Evolutionary conservation across 2,329 filamentous ascomycete species (phyloP), one percentile per base, ranked within the genome.

Genomic region (Apiospora pterosperma): DNA sequence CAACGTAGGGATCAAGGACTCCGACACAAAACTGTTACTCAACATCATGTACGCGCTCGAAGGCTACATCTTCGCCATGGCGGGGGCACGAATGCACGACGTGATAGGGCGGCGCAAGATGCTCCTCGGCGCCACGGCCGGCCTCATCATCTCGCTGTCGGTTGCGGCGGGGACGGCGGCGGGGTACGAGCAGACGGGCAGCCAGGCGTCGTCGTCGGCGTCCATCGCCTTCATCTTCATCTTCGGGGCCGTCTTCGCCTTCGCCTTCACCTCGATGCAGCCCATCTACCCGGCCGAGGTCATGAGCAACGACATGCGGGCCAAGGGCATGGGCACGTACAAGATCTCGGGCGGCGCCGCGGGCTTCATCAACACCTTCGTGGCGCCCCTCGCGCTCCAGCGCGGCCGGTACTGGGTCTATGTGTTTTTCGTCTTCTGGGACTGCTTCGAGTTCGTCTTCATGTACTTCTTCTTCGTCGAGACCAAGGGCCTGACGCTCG

Each of bases 401-500:
- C 67, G 36, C 14, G n/a, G 48, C 6, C 19, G 39, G 11, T 63
- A 23, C 3, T 12, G 48, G 14, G 59, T 87, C 62, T 86, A 85
- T 73, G 79, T 85, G 66, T 84, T 85, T 75, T 87, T 86, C 75
- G 82, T 82, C 23, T 78, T 80, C 76, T 87, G 84, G 84, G 83
- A 86, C 74, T 80, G 82, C 72, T 69, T 83, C 73, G 84, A 87
- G 76, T 75, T 87, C 63, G 77, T 74, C 71, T 85, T 85, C 73
- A 81, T 87, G 67, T 87, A 84, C 76, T 84, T 81, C 73, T 80
- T 81, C 78, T 82, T 81, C 71, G 77, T 89, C 69, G 88, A 91
- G 77, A 90, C 88, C 42, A 83, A 82, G 68, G 87, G 87, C 36
- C 85, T 85, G 2, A 89, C 88, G 21, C 86, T 90, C 39, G 88